Evolutionary conservation across 352 stramenopile genomes (phyloP).

Genomic region (Phytophthora boehmeriae): DNA sequence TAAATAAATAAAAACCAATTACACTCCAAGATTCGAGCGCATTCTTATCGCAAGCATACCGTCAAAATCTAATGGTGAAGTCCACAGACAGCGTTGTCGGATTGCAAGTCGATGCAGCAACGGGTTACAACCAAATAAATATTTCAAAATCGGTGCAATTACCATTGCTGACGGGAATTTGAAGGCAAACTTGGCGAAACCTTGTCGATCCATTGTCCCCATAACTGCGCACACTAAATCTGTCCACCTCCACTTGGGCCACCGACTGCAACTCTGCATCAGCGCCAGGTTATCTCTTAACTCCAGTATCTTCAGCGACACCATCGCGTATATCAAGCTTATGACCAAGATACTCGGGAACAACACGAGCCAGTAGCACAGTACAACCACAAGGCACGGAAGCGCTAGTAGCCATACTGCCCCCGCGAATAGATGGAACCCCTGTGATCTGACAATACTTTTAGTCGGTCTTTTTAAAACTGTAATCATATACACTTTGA

Average conservation of each 20-base stretch:
- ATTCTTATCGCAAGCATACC: constrained; percentile 17
- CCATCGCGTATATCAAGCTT: constrained; percentile 32
- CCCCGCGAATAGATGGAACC: constrained; percentile 22
- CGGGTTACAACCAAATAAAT: constrained; percentile 49
- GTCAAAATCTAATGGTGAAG: constrained; percentile 36
- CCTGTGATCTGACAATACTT: constrained; percentile 11
- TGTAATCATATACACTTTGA: constrained; percentile 24
- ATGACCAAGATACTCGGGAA: constrained; percentile 30
- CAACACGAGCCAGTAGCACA: constrained; percentile 30
- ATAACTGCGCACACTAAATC: constrained; percentile 35
- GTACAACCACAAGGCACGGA: constrained; percentile 25
- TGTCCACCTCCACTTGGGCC: constrained; percentile 42
- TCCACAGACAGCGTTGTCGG: constrained; percentile 45
- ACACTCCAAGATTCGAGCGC: too few species aligned
- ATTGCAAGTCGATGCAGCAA: constrained; percentile 43
- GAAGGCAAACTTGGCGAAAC: constrained; percentile 38
- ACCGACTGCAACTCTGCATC: constrained; percentile 36
- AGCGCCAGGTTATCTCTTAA: constrained; percentile 32
- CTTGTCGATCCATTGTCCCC: constrained; percentile 45
- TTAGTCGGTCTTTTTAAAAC: constrained; percentile 29
- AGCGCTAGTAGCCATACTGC: constrained; percentile 23
- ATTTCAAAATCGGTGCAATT: constrained; percentile 45
- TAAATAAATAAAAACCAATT: background rate
- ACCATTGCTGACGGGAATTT: constrained; percentile 42
- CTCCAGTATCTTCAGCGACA: constrained; percentile 37